Base-by-base conservation (phyloP, 805 yeast species). In the Ogataea siamensis region DNA sequence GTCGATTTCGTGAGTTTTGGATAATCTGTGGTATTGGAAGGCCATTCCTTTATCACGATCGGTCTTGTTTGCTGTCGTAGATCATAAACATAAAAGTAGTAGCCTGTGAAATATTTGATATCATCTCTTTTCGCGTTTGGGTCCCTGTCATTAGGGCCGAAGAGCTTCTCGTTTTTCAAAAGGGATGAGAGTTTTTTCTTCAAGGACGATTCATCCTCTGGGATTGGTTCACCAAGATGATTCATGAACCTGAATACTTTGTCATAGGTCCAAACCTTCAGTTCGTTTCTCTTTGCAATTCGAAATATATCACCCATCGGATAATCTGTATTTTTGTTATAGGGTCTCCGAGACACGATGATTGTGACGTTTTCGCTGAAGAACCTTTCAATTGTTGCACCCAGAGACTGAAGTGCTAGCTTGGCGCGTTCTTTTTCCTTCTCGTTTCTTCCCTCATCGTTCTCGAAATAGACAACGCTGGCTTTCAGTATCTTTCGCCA, bases 71-170 rank as follows among this genome's bases (percentile, higher is more conserved):
- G 73, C 51, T 85, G 89, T 46, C 80, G 73, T 17, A 84, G 67
- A 54, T 93, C 99, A 63, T 83, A 91, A 25, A 87, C 81, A 47
- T 83, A 80, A 18, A 87, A 66, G 60, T 80, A 87, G 5, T 81
- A 77, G 25, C 81, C 79, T 34, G 79, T 80, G 60, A 93, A 86
- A 58, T 85, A 85, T 54, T 82, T 80, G 53, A 83, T 75, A 57
- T 91, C 96, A 51, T 86, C 95, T 40, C 96, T 70, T 48, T 74
- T 79, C 2, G 94, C 93, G 45, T 71, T 74, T 9, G 94, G 93
- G 58, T 89, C 96, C 48, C 95, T 75, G 59, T 89, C 97, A 24
- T 83, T 74, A 0, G 95, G 84, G 9, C 96, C 97, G 57, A 77
- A 80, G 10, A 86, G 63, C 53, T 86, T 86, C 56, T 93, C 99